phyloP scores from a whole-genome alignment of 2,329 filamentous ascomycete species.

The Pseudomassariella vexata region DNA sequence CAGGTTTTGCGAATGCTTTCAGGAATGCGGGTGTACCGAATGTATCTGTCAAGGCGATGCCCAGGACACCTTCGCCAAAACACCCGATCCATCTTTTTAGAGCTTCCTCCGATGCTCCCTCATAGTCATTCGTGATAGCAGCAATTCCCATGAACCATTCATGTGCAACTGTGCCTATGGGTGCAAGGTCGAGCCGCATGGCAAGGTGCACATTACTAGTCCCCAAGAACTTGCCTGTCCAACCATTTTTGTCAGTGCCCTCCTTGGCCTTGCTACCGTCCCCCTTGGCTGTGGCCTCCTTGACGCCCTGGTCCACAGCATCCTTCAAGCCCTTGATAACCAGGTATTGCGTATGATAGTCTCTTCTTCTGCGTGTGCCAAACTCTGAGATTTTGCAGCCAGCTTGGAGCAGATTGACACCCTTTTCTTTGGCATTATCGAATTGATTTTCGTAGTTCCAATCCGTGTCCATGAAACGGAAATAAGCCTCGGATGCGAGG shows the following conservation, averaged over 20 bases:
- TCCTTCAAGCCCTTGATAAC: constrained; percentile 82
- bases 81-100: constrained; percentile 85
- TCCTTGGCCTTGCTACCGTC: constrained; percentile 66
- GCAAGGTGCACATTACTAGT: constrained; percentile 97
- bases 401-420: constrained; percentile 66
- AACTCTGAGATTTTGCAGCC: constrained; percentile 94
- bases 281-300: too few relatives aligned
- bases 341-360: constrained; percentile 91
- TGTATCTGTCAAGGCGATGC: constrained; percentile 90
- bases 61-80: constrained; percentile 78
- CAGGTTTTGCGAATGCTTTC: constrained; percentile 68
- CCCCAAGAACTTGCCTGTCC: constrained; percentile 70
- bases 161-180: constrained; percentile 85
- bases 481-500: constrained; percentile 91
- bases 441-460: constrained; percentile 88
- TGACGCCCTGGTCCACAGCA: too few relatives aligned
- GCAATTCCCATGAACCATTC: constrained; percentile 99
- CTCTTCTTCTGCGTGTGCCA: constrained; percentile 78
- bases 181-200: constrained; percentile 80
- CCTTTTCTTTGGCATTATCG: constrained; percentile 79
- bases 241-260: constrained; percentile 55
- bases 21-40: constrained; percentile 91
- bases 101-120: constrained; percentile 75
- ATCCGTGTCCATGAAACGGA: constrained; percentile 90
- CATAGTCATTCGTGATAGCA: constrained; percentile 82